A percentile compares a stretch with the other conserved stretches of the same genome.
Conservation (phyloP, 2,329 filamentous ascomycete genomes). For the Aspergillus floridensis region DNA sequence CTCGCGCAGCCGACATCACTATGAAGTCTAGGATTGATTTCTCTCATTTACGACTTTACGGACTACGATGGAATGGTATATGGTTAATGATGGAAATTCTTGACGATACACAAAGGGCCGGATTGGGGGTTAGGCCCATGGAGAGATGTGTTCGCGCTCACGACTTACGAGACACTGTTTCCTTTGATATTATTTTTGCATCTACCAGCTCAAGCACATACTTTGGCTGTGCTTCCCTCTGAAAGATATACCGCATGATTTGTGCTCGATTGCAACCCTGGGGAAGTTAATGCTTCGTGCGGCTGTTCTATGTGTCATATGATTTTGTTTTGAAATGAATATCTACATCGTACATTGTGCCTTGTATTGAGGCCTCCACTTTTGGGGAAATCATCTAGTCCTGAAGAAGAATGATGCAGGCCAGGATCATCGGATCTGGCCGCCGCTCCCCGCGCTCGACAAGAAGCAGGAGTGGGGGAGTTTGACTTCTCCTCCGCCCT, state of each 20-base stretch:
- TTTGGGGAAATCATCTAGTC: not conserved
- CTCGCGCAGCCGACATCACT: constrained; percentile 28
- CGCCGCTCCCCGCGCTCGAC: constrained; percentile 5
- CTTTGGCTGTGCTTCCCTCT: not conserved
- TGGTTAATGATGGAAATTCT: constrained; percentile 6
- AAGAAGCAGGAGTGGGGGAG: constrained; percentile 4
- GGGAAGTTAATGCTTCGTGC: not conserved
- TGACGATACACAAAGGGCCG: not conserved
- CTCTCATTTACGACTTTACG: not conserved
- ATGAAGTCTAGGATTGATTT: constrained; percentile 26
- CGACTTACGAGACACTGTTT: not conserved
- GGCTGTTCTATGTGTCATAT: not conserved
- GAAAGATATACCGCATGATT: not conserved
- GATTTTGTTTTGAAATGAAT: not conserved
- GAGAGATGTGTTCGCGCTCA: not conserved
- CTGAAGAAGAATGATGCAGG: not conserved
- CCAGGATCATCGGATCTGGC: constrained; percentile 4
- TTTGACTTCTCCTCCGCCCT: not conserved
- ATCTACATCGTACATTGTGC: not conserved
- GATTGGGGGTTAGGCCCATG: not conserved
- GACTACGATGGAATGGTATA: not conserved
- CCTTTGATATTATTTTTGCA: not conserved
- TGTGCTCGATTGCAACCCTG: not conserved
- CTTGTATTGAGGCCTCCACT: not conserved
- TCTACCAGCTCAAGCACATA: not conserved